Evolutionary conservation across 495 filamentous ascomycete species (phyloP), one percentile per base, ranked within the genome.

Genomic region (Monascus purpureus): DNA sequence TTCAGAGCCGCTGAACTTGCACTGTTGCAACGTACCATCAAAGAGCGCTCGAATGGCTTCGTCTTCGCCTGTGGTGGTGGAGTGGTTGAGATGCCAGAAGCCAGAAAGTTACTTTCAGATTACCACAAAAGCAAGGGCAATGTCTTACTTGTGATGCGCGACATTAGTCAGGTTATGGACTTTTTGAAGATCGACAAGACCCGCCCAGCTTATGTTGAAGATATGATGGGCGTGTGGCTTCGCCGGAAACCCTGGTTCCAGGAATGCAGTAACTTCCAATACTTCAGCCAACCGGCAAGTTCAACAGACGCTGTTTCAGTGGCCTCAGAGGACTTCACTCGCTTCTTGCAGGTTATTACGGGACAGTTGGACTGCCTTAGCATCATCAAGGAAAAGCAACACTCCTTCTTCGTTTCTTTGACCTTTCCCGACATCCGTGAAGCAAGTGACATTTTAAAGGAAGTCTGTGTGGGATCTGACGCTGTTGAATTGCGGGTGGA

Each of bases 401-500:
- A 78, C 35, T 83, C 81, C 13, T 96, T 92, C 65, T 99, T 99
- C 46, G 80, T 96, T 28, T 87, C 86, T 16, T 57, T 96, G 32
- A 94, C 90, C 0, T 55, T 85, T 25, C 84, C 88, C 9, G 67
- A 80, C 47, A 61, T 97, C 11, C 59, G 68, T 4, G 54, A 67
- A 2, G 68, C 70, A 6, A 47, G 75, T 8, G 66, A 79, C 20
- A 58, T 74, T 29, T 61, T 96, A 29, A 69, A 72, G n/a, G 61
- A 71, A 39, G 77, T 81, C 17, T 76, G 74, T 12, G 73, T 92
- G 29, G 92, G 90, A 7, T 81, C 81, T 8, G 90, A 99, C 55
- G 92, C 92, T 11, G 80, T 96, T 6, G 90, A 99, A 56, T 47
- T 96, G 33, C 74, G 90, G 3, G 84, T 93, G n/a, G 90, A 99